phyloP scores from a whole-genome alignment of 371 early-diverging fungal genomes.

The Mortierella sp. region DNA sequence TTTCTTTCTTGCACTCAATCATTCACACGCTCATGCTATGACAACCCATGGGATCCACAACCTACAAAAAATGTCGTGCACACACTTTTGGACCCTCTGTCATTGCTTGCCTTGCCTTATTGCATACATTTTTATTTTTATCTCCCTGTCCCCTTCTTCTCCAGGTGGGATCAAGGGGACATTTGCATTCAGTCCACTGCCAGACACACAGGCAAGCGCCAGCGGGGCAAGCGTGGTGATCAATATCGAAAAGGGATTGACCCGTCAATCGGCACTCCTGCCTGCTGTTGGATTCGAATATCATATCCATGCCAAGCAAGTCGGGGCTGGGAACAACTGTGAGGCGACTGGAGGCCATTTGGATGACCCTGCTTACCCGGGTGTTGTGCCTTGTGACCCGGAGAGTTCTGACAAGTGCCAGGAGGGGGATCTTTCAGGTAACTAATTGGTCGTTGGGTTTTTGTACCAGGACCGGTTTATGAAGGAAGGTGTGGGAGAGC shows the following conservation, averaged over 20 bases:
- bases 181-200: slow-evolving; percentile 26
- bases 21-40: too few relatives aligned
- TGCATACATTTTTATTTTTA: not conserved
- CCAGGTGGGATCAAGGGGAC: slow-evolving; percentile 25
- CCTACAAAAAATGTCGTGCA: not conserved
- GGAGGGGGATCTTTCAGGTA: slow-evolving; percentile 54
- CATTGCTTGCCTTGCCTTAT: not conserved
- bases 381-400: slow-evolving; percentile 26
- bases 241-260: slow-evolving; percentile 23
- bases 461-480: not conserved
- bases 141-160: not conserved
- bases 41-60: too few relatives aligned
- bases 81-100: not conserved
- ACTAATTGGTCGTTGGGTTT: not conserved
- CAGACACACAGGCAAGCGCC: not conserved
- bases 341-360: slow-evolving; percentile 35
- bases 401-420: slow-evolving; percentile 30
- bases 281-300: slow-evolving; percentile 37
- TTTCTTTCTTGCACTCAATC: too few relatives aligned
- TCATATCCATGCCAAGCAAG: slow-evolving; percentile 46
- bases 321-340: slow-evolving; percentile 38
- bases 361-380: slow-evolving; percentile 19
- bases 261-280: slow-evolving; percentile 1
- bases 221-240: slow-evolving; percentile 26
- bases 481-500: too few relatives aligned